phyloP scores from a whole-genome alignment of 306 rosid species.

The Castanospermum australe region DNA sequence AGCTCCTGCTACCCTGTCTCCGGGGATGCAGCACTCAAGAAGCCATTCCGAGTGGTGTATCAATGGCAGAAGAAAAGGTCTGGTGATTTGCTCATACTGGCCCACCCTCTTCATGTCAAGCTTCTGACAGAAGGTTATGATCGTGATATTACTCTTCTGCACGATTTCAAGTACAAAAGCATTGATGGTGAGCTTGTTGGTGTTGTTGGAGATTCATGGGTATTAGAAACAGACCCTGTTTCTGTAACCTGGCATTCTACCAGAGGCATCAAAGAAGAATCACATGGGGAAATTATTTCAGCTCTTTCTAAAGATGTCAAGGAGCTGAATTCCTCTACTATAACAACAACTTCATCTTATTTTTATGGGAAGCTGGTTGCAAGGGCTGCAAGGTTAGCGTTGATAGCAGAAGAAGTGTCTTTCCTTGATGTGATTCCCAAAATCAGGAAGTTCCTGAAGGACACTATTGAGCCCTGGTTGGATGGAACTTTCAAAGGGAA shows the following conservation, averaged over 20 bases:
- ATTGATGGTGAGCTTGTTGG: slow-evolving; percentile 94
- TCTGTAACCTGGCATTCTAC: slow-evolving; percentile 76
- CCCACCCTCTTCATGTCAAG: slow-evolving; percentile 83
- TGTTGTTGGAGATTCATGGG: slow-evolving; percentile 82
- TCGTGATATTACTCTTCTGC: slow-evolving; percentile 41
- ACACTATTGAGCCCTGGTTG: slow-evolving; percentile 81
- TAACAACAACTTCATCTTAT: slow-evolving; percentile 57
- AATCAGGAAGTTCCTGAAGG: slow-evolving; percentile 56
- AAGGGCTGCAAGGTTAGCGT: slow-evolving; percentile 83
- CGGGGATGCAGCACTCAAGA: slow-evolving; percentile 52
- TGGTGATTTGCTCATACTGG: slow-evolving; percentile 75
- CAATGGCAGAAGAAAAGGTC: slow-evolving; percentile 70
- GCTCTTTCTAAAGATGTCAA: slow-evolving; percentile 69
- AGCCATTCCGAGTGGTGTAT: slow-evolving; percentile 56
- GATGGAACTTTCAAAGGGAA: slow-evolving; percentile 70
- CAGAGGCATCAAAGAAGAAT: slow-evolving; percentile 51
- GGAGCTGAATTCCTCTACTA: slow-evolving; percentile 37
- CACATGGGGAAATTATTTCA: slow-evolving; percentile 52
- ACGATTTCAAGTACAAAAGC: slow-evolving; percentile 66
- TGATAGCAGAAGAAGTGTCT: slow-evolving; percentile 82
- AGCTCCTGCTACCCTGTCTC: slow-evolving; percentile 72
- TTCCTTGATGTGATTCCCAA: slow-evolving; percentile 51
- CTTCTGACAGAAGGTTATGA: slow-evolving; percentile 30
- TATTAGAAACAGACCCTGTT: slow-evolving; percentile 49
- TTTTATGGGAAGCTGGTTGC: slow-evolving; percentile 76